Conservation (phyloP, 2,329 filamentous ascomycete genomes). For the Penicillium sp. region DNA sequence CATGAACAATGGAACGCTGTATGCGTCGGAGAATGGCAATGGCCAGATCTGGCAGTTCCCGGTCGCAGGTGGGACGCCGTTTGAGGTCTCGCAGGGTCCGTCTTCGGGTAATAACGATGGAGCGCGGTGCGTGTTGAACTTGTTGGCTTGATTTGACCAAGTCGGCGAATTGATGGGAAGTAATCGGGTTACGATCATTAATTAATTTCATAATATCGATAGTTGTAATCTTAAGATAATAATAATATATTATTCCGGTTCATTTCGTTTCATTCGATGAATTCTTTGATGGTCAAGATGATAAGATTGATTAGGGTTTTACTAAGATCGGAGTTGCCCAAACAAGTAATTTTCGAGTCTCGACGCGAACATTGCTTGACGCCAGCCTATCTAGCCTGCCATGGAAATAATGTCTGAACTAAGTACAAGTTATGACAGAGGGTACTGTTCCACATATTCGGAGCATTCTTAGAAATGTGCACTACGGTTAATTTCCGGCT, state of each 20-base stretch:
- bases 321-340: too few species aligned
- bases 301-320: too few species aligned
- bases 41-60: constrained; percentile 9
- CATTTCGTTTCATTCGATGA: too few species aligned
- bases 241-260: not conserved
- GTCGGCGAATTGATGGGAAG: not conserved
- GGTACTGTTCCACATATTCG: too few species aligned
- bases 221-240: not conserved
- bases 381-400: too few species aligned
- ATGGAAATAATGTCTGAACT: too few species aligned
- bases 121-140: constrained; percentile 4
- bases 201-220: not conserved
- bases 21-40: constrained; percentile 4
- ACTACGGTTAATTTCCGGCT: too few species aligned
- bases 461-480: too few species aligned
- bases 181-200: not conserved
- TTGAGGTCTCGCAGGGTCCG: constrained; percentile 2
- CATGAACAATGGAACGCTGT: constrained; percentile 8
- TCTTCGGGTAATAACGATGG: not conserved
- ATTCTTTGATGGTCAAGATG: too few species aligned
- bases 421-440: too few species aligned
- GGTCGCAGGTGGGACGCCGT: not conserved
- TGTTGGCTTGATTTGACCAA: not conserved
- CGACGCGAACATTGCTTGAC: too few species aligned
- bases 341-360: too few species aligned